Base-by-base conservation (phyloP, 2,329 filamentous ascomycete genomes). In the Zalaria obscura region DNA sequence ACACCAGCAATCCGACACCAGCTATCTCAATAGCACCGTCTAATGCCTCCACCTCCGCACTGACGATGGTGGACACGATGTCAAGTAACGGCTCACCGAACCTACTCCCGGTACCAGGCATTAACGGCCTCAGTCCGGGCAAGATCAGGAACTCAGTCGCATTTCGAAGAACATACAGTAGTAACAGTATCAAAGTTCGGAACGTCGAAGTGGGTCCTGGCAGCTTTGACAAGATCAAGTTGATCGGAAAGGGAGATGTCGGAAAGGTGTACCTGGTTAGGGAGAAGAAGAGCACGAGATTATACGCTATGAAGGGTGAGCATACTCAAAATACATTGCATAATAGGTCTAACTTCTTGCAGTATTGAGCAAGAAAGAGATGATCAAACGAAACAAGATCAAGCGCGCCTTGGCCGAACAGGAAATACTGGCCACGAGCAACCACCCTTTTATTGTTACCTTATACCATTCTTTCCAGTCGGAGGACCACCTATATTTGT, bases 381-480 rank as follows among this genome's bases (percentile, higher is more conserved):
- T 98, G 91, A 98, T 98, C 65, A 98, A 98, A 70, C 83, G 91
- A 44, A 98, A 98, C 72, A 98, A 98, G 74, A 98, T 98, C 68
- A 98, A 98, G 74, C 79, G 91, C 58, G 91, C 91, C 9, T 72
- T 98, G 52, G 91, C 91, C 32, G 91, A 98, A 65, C 91, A 96
- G 60, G 91, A 98, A 63, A 98, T 98, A 50, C 70, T 98, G 41
- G 91, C 91, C 5, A 98, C 91, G 35, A 96, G 89, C 70, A 98
- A 98, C 54, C 91, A 98, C 56, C 91, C 91, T 0, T 98, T 98
- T 62, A 98, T 98, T 58, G 91, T 98, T 48, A 98, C 91, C 0
- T 71, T 98, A 3, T 98, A 96, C 61, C 91, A 98, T 65, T 96
- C 89, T 0, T 98, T 98, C 72, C 91, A 98, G 63, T 98, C 91